Evolutionary conservation across 2,329 filamentous ascomycete genomes (phyloP), one percentile per base, ranked within the genome.

Genomic region (Fusarium heterosporum): DNA sequence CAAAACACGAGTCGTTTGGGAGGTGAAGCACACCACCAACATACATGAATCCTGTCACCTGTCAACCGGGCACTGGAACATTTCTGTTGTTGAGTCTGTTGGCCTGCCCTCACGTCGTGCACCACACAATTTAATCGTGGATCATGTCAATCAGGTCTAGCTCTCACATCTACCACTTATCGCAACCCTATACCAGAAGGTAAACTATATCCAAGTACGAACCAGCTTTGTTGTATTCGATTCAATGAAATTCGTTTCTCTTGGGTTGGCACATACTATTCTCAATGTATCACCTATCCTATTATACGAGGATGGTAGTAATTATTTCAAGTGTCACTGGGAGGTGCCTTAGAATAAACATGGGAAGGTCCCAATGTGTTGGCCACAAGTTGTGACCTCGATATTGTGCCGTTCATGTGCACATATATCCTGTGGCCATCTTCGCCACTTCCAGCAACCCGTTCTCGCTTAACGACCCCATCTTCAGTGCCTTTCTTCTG

Each of bases 311-410:
- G 61, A 50, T 45, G 28, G 51, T 48, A 45, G 17, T 32, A 34
- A 32, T 40, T 14, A 38, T 43, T 55, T 52, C 30, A 45, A 55
- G 40, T 46, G 25, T 41, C 60, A 55, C 61, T 50, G 45, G 50
- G 43, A 50, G 45, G 46, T 50, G 50, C 47, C 50, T 26, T 50
- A 45, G 50, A 54, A 55, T 39, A 68, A 47, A 48, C 59, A 54
- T 55, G 60, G 30, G 39, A 46, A 36, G 68, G 55, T 65, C 64
- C 41, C 64, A 70, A 45, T 70, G 53, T 72, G 66, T 73, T 73
- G 70, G 70, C 64, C 57, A 38, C 47, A 64, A 68, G 48, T 43
- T 70, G 61, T 57, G 53, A 49, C 61, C 48, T 52, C 64, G 51
- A 61, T 51, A 19, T 50, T 45, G 30, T 52, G 53, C 49, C 57